Evolutionary conservation across 2,329 filamentous ascomycete species (phyloP), one percentile per base, ranked within the genome.

Genomic region (Stemphylium beticola): DNA sequence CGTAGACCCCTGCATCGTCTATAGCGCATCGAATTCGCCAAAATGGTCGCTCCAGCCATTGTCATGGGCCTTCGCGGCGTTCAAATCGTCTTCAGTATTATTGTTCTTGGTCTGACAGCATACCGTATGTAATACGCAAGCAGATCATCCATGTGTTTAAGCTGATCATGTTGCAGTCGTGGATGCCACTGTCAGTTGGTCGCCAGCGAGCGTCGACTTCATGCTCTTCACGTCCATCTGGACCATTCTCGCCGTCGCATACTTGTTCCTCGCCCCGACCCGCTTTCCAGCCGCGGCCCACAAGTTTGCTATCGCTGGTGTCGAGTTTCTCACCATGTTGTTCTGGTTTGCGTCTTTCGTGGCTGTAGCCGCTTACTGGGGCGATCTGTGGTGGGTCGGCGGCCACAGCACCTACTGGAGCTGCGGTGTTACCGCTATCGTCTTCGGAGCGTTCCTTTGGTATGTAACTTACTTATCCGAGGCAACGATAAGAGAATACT

Each of bases 301-400:
- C 77, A 84, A 83, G 53, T 84, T 85, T 45, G 85, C 82, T 39
- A 86, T 92, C 18, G 78, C 90, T n/a, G 87, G 69, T 1, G 81
- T 91, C 26, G 90, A 96, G 69, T 81, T 81, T 52, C 61, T 93
- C 18, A 95, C 92, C 34, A 87, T 89, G 78, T 82, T 96, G 55
- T 96, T 96, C 80, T 96, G 92, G 92, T 96, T 97, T 72, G 88
- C 90, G 0, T 91, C 91, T 9, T 89, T 91, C 67, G 87, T 96
- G 62, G 91, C 91, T 0, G 77, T 93, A 4, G 92, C 89, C 1
- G 86, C 85, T 20, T 79, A 80, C 38, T 78, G 91, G 60, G 83
- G 84, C 40, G 79, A 83, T n/a, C 76, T 83, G 0, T 72, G 81
- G 53, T 86, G 61, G 61, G 57, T 84, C 62, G 77, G 74, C 18